Base-by-base conservation (phyloP, 345 rosid genomes). In the Psidium friedrichsthalianum region DNA sequence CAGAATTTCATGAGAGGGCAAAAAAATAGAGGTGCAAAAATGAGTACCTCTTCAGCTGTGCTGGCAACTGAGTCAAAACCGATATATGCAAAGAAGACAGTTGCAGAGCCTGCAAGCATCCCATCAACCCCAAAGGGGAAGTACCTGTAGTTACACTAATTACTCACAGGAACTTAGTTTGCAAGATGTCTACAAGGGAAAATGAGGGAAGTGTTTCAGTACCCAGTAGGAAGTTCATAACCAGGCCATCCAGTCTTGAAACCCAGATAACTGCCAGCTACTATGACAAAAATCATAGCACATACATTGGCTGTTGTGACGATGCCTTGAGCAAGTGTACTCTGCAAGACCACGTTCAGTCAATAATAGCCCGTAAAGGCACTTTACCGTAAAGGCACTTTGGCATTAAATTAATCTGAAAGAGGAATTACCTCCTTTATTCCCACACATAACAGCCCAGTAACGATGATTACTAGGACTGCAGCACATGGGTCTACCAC, bases 51-150 rank as follows among this genome's bases (percentile, higher is more conserved):
- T 92, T 97, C 99, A 12, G 99, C 99, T 42, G 98, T 92, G 91
- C 99, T 95, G 87, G 99, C 98, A 87, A 97, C 99, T 59, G 98
- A 90, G 93, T 97, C 99, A 89, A 97, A 97, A 83, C 99, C 99
- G 86, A 97, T 95, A 87, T 89, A 97, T 27, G 99, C 94, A 90
- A 97, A 97, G 88, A 97, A 97, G 83, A 97, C 98, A 2, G 96
- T 96, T 58, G 98, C 99, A 91, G 99, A 91, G 47, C 99, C 99
- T 40, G 99, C 98, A 90, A 97, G 96, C 98, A 97, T 94, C 56
- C 98, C 99, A 87, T 96, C 94, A 42, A 94, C 95, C 76, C 99
- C 99, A 83, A 94, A 97, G 83, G 99, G 95, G 83, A 97, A 96
- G 84, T 92, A 94, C 88, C 99, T 97, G 86, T 81, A 44, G 51